phyloP scores from a whole-genome alignment of 306 rosid genomes.

The Lathyrus oleraceus region DNA sequence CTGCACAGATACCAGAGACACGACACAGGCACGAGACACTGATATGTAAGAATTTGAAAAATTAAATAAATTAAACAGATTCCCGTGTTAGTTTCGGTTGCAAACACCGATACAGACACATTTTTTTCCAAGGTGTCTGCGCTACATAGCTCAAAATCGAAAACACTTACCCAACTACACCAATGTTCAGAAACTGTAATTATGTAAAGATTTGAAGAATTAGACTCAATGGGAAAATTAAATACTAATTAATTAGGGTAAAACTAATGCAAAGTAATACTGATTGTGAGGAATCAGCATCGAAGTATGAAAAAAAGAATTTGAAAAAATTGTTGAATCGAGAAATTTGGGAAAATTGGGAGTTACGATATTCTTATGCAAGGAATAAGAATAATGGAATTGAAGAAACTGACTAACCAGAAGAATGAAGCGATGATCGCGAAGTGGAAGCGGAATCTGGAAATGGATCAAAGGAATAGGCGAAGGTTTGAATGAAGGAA shows the following conservation, averaged over 20 bases:
- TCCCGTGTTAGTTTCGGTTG: too few species aligned
- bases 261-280: background rate
- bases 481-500: too few species aligned
- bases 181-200: background rate
- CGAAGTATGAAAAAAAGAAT: background rate
- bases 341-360: background rate
- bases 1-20: too few species aligned
- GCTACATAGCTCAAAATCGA: background rate
- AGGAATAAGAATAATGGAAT: background rate
- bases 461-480: background rate
- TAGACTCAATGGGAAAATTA: background rate
- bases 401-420: background rate
- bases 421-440: constrained; percentile 1
- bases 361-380: background rate
- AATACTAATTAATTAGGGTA: too few species aligned
- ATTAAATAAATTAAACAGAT: too few species aligned
- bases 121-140: too few species aligned
- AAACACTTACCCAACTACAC: background rate
- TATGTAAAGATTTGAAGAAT: background rate
- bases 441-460: background rate
- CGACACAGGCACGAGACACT: too few species aligned
- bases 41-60: too few species aligned
- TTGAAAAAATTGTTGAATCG: background rate
- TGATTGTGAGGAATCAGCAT: background rate
- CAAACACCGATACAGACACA: too few species aligned